Base-by-base conservation (phyloP, 345 rosid genomes). In the Firmiana major region DNA sequence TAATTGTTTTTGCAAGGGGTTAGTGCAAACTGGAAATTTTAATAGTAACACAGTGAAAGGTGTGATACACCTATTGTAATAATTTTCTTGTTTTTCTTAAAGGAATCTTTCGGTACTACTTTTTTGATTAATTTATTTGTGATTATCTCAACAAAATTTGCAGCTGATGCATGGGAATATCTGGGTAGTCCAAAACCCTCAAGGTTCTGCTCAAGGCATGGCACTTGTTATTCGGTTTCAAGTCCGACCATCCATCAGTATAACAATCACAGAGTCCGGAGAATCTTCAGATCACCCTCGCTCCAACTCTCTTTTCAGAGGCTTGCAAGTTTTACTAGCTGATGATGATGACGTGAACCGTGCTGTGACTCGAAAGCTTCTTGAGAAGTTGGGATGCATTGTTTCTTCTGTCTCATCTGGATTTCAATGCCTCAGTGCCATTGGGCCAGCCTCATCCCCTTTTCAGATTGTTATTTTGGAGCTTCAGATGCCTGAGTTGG, bases 151-250 rank as follows among this genome's bases (percentile, higher is more conserved):
- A 62, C 71, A 4, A 64, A 45, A 55, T 80, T 79, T 71, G 79
- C 80, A 96, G 98, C 63, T 90, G 83, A 96, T 96, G 97, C 97
- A 90, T 38, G 99, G 99, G 68, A 88, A 86, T 79, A 89, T 96
- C 78, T 93, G 94, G 87, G 87, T 88, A 55, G 82, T 87, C 26
- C 92, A 89, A 28, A 86, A 86, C 71, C 70, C 83, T 55, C 86
- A 81, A 12, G 92, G 97, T 62, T 83, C 85, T 62, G 86, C 90
- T 15, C 90, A 90, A 79, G 84, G 93, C 85, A 91, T 91, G 91
- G 90, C 90, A 2, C 86, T 96, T 59, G 86, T 88, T 81, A 93
- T 96, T 36, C 80, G 90, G 70, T 91, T 96, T 80, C 89, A 87
- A 75, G 79, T 85, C 42, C 87, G 81, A 26, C 83, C 83, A 13